A percentile compares a stretch with the other conserved stretches of the same genome.
These are phyloP conservation scores for Achlya hypogyna DNA, from an alignment of 352 stramenopile genomes.

Conservation along the genomic window DNA sequence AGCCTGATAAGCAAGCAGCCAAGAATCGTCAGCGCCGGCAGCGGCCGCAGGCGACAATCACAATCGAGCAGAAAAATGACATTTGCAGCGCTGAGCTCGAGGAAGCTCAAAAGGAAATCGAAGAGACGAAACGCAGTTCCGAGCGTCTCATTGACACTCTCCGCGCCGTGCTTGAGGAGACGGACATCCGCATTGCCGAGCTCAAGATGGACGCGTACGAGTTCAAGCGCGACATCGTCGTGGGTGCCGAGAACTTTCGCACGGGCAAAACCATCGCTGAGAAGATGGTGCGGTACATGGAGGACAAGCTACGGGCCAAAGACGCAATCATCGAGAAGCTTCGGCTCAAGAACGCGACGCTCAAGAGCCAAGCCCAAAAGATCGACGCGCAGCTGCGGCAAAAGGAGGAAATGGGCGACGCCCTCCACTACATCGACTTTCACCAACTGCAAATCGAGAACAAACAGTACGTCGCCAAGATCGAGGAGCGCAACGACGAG, in stretches of 20 bases:
- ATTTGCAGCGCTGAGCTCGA: conserved; percentile 84
- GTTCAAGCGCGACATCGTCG: conserved; percentile 93
- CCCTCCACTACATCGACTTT: conserved; percentile 94
- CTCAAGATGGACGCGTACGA: conserved; percentile 95
- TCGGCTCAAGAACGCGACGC: conserved; percentile 88
- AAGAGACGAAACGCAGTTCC: conserved; percentile 84
- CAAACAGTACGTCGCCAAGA: conserved; percentile 93
- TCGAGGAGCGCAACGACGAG: conserved; percentile 92
- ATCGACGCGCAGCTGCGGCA: conserved; percentile 85
- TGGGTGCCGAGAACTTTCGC: conserved; percentile 89
- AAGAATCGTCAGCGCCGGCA: conserved; percentile 44
- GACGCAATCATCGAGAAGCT: conserved; percentile 91
- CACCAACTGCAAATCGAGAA: conserved; percentile 95
- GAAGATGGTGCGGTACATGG: conserved; percentile 93
- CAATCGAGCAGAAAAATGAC: conserved; percentile 90
- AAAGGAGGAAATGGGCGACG: conserved; percentile 93
- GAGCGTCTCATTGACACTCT: conserved; percentile 92
- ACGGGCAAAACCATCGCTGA: conserved; percentile 90
- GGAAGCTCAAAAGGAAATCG: conserved; percentile 77
- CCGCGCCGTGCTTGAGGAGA: conserved; percentile 88
- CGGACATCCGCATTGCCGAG: conserved; percentile 89
- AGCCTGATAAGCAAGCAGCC: conserved; percentile 47
- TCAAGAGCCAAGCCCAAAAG: conserved; percentile 90
- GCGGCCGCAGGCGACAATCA: conserved; percentile 60
- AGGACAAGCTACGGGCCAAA: conserved; percentile 89